phyloP scores from a whole-genome alignment of 163 green algal genomes.

The Chlorella variabilis region DNA sequence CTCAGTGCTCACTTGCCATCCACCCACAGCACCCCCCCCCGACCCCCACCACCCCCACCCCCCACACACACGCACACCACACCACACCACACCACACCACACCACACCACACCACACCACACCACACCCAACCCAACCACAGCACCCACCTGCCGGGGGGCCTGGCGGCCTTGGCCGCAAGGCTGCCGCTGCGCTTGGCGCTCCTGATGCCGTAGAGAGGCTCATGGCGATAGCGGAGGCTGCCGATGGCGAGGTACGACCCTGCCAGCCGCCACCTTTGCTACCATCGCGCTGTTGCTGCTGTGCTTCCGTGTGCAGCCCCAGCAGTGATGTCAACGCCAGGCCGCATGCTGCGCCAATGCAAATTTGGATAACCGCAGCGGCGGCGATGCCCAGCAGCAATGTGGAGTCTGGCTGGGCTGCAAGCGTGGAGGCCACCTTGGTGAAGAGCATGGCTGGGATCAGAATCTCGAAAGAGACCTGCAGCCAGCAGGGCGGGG shows the following conservation, averaged over 20 bases:
- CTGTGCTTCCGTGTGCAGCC: neutral
- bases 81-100: too few relatives aligned
- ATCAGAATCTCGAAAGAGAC: constrained; percentile 67
- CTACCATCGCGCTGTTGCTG: constrained; percentile 6
- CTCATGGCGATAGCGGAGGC: constrained; percentile 48
- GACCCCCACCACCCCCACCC: neutral
- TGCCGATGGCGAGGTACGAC: neutral
- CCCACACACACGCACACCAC: neutral
- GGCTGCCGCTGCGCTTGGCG: constrained; percentile 39
- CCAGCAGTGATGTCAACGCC: constrained; percentile 38
- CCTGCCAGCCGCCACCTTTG: constrained; percentile 6
- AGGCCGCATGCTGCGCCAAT: constrained; percentile 38
- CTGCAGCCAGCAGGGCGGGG: constrained; percentile 28
- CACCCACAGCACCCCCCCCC: too few relatives aligned
- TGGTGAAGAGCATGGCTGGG: constrained; percentile 73
- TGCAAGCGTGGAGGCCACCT: constrained; percentile 58
- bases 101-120: too few relatives aligned
- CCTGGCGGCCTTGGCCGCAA: constrained; percentile 31
- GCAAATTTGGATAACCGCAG: constrained; percentile 50
- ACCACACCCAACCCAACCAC: too few relatives aligned
- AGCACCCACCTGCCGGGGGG: constrained; percentile 23
- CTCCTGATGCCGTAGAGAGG: constrained; percentile 47
- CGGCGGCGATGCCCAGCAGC: constrained; percentile 48
- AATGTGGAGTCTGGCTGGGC: constrained; percentile 30
- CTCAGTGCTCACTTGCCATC: neutral